Evolutionary conservation across 2,329 filamentous ascomycete genomes (phyloP).

Genomic region (Scedosporium dehoogii): DNA sequence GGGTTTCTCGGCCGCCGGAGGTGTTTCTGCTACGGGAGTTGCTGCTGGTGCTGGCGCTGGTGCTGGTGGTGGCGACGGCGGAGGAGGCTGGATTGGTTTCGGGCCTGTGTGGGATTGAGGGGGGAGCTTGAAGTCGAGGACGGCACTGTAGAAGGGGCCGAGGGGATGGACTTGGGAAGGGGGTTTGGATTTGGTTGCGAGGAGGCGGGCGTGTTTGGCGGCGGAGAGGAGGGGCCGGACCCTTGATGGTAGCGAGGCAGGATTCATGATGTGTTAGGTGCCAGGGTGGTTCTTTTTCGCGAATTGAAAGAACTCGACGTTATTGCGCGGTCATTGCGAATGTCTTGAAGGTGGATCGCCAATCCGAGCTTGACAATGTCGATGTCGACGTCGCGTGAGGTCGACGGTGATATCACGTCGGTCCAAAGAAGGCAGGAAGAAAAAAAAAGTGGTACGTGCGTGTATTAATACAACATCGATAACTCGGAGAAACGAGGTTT

Average conservation of each 20-base stretch:
- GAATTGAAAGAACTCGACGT: not conserved
- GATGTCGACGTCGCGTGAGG: not conserved
- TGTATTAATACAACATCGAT: not conserved
- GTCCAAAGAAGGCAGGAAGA: no score
- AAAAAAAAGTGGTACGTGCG: no score
- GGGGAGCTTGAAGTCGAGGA: constrained; percentile 30
- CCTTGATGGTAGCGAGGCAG: constrained; percentile 18
- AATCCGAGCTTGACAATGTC: not conserved
- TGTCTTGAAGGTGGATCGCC: not conserved
- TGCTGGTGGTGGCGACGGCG: constrained; percentile 12
- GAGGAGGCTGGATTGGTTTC: constrained; percentile 17
- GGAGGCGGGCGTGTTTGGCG: constrained; percentile 14
- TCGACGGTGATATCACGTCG: not conserved
- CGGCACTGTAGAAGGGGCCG: constrained; percentile 49
- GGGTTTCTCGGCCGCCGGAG: not conserved
- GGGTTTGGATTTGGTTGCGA: constrained; percentile 16
- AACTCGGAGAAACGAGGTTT: not conserved
- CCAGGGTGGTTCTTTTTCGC: not conserved
- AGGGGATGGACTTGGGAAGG: constrained; percentile 33
- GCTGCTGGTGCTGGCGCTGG: no score
- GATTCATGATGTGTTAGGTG: not conserved
- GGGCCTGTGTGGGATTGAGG: constrained; percentile 1
- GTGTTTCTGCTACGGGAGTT: not conserved
- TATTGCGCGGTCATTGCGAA: not conserved
- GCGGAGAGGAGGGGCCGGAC: constrained; percentile 18